These are phyloP conservation scores for Acanthamoeba royreba DNA, from an alignment of 208 protist species.

Conservation along the genomic window DNA sequence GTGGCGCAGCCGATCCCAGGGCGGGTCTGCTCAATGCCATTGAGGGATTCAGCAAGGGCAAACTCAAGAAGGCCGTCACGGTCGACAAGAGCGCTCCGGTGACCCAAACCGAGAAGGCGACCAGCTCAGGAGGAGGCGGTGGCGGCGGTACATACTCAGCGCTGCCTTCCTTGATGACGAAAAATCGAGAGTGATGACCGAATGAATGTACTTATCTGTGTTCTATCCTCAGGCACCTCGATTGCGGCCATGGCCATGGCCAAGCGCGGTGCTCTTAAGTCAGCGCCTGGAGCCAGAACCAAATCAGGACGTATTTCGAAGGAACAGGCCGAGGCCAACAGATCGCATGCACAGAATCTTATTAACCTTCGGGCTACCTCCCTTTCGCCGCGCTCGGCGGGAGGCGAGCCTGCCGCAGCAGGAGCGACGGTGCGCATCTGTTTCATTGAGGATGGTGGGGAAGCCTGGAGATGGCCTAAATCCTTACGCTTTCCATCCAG, in stretches of 20 bases:
- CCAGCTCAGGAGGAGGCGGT: not conserved
- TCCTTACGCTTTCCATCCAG: not conserved
- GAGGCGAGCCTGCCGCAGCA: not conserved
- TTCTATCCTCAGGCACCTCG: not conserved
- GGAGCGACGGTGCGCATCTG: not conserved
- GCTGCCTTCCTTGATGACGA: not conserved
- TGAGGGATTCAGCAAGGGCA: constrained; percentile 15
- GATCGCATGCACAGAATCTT: not conserved
- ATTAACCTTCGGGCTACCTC: not conserved
- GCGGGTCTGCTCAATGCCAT: not conserved
- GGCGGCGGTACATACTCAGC: not conserved
- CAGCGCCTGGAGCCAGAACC: not conserved
- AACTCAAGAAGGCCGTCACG: constrained; percentile 6
- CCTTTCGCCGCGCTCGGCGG: not conserved
- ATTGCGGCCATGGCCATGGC: not conserved
- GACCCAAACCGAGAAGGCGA: not conserved
- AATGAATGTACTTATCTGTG: not conserved
- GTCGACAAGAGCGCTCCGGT: not conserved
- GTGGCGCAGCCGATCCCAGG: not conserved
- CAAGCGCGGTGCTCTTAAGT: not conserved
- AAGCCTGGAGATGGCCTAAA: not conserved
- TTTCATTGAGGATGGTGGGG: not conserved
- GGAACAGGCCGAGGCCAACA: not conserved
- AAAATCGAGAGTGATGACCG: not conserved
- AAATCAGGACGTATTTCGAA: not conserved